Evolutionary conservation across 345 rosid species (phyloP), one percentile per base, ranked within the genome.

Genomic region (Lumnitzera racemosa): DNA sequence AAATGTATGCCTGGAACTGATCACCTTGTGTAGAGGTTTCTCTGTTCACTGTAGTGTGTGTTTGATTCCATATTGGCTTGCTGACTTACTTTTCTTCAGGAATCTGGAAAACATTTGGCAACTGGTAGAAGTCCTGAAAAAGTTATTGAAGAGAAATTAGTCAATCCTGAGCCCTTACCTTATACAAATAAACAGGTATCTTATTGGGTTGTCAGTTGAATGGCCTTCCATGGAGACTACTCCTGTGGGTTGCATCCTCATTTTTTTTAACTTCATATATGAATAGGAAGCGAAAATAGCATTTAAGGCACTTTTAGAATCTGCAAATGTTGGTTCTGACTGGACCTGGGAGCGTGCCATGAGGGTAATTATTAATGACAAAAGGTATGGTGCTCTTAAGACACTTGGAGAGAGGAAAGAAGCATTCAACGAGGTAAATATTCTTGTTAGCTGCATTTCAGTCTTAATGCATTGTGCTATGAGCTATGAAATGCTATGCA

Each of bases 261-360:
- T 24, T 43, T 23, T 55, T 43, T 3, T 11, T 2, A 49, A 20
- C 20, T 49, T 49, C 13, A 49, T 49, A 14, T 49, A 49, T 49
- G 15, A 25, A 50, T 70, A 94, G 99, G 99, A 94, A 63, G 96
- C 95, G 46, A 78, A 67, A 73, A 72, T 77, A 80, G 86, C 89
- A 66, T 94, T 94, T 74, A 88, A 83, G 72, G 77, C 87, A 25
- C 92, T 94, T 75, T 65, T 94, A 79, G 87, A 94, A 67, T 80
- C 85, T 23, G 80, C 80, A 73, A 90, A 83, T 78, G 82, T 94
- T 72, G 84, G 88, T 62, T 72, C 90, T 73, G 96, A 88, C 81
- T 94, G 95, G 96, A 83, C 90, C 51, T 94, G 99, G 99, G 99
- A 94, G 65, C 99, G 89, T 87, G 89, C 97, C 56, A 75, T 94